Evolutionary conservation across 2,329 filamentous ascomycete genomes (phyloP).

Genomic region (Ceratocystiopsis minuta): DNA sequence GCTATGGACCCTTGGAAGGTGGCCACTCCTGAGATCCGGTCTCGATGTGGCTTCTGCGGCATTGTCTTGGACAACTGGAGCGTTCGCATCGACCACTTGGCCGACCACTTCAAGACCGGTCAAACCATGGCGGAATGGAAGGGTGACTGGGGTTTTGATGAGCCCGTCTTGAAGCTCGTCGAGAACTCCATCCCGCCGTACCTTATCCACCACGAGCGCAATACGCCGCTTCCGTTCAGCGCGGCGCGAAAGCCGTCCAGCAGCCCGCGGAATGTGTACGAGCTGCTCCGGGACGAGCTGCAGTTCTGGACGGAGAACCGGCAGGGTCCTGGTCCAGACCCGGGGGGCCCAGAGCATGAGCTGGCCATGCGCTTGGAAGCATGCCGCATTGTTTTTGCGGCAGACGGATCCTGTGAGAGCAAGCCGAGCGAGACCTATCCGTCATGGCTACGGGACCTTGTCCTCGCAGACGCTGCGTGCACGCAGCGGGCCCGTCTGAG

Average conservation of each 20-base stretch:
- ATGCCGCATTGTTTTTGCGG: slow-evolving; percentile 38
- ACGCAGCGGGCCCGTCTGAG: slow-evolving; percentile 28
- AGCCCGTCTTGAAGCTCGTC: slow-evolving; percentile 40
- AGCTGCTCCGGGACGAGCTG: slow-evolving; percentile 40
- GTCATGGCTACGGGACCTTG: slow-evolving; percentile 41
- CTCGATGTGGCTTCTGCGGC: slow-evolving; percentile 48
- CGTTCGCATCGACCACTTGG: slow-evolving; percentile 41
- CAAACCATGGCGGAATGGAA: slow-evolving; percentile 52
- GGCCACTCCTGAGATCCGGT: slow-evolving; percentile 40
- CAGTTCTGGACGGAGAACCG: slow-evolving; percentile 31
- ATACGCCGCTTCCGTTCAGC: slow-evolving; percentile 34
- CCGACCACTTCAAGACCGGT: slow-evolving; percentile 50
- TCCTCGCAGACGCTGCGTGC: slow-evolving; percentile 29
- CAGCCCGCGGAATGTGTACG: slow-evolving; percentile 39
- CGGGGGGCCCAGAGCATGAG: slow-evolving; percentile 23
- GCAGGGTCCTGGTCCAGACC: slow-evolving; percentile 8
- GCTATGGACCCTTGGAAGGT: slow-evolving; percentile 49
- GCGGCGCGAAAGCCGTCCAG: slow-evolving; percentile 26
- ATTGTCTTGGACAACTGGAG: slow-evolving; percentile 44
- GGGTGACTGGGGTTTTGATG: slow-evolving; percentile 51
- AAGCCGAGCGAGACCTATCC: slow-evolving; percentile 18
- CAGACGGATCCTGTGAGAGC: slow-evolving; percentile 20
- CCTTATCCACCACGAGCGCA: slow-evolving; percentile 45
- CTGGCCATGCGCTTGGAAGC: slow-evolving; percentile 38
- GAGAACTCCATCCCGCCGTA: slow-evolving; percentile 51